phyloP scores from a whole-genome alignment of 192 early-diverging fungal genomes.

The Gigaspora rosea region DNA sequence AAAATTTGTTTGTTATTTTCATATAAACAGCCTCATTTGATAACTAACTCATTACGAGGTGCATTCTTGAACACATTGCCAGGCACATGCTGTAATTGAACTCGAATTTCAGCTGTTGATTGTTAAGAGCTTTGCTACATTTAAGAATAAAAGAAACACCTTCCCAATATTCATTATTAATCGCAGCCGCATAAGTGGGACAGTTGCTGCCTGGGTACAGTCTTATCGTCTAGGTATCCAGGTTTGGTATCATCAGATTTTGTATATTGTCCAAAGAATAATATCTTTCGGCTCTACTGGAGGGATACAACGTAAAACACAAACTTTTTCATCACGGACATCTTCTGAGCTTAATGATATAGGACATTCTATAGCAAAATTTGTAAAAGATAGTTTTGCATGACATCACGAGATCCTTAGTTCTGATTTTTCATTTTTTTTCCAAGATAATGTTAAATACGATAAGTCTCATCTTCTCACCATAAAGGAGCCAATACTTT shows the following conservation, averaged over 20 bases:
- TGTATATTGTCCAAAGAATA: slow-evolving; percentile 90
- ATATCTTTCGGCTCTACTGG: slow-evolving; percentile 81
- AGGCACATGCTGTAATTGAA: slow-evolving; percentile 94
- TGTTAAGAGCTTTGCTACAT: slow-evolving; percentile 88
- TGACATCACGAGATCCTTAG: slow-evolving; percentile 94
- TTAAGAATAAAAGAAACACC: slow-evolving; percentile 87
- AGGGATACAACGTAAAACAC: slow-evolving; percentile 77
- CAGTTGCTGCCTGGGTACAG: slow-evolving; percentile 83
- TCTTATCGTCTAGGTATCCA: slow-evolving; percentile 93
- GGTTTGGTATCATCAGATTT: slow-evolving; percentile 75
- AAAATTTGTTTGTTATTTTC: slow-evolving; percentile 60
- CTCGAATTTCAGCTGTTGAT: slow-evolving; percentile 92
- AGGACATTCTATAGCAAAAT: slow-evolving; percentile 94
- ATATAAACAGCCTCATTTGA: slow-evolving; percentile 95
- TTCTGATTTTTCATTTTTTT: slow-evolving; percentile 98
- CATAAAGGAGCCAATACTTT: slow-evolving; percentile 75
- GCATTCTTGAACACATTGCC: slow-evolving; percentile 77
- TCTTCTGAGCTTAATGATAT: slow-evolving; percentile 85
- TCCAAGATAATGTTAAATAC: slow-evolving; percentile 98
- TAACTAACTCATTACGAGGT: slow-evolving; percentile 89
- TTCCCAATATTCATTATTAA: slow-evolving; percentile 95
- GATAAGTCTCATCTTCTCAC: slow-evolving; percentile 92
- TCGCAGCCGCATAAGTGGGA: slow-evolving; percentile 89
- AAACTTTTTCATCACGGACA: slow-evolving; percentile 91
- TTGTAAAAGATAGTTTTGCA: slow-evolving; percentile 93